A percentile compares a stretch with the other conserved stretches of the same genome.
phyloP scores from a whole-genome alignment of 2,329 filamentous ascomycete genomes.

The Nemania serpens region DNA sequence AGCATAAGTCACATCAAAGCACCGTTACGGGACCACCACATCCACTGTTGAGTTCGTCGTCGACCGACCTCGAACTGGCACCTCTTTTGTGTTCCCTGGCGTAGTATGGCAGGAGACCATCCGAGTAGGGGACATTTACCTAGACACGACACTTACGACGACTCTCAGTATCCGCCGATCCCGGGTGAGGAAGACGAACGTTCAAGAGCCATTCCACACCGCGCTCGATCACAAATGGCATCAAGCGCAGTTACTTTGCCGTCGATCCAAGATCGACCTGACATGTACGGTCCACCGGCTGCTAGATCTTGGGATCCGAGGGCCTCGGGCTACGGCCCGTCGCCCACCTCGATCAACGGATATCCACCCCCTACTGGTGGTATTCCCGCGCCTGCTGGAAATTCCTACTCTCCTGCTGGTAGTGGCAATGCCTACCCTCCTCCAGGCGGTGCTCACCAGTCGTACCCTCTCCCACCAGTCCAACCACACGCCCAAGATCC shows the following conservation, averaged over 20 bases:
- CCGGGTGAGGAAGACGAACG: conserved; percentile 50
- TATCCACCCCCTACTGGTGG: conserved; percentile 46
- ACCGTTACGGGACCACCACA: conserved; percentile 13
- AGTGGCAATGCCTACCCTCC: conserved; percentile 33
- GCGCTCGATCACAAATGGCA: conserved; percentile 47
- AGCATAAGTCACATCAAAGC: conserved; percentile 7
- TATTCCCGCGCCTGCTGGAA: conserved; percentile 25
- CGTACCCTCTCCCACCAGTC: conserved; percentile 36
- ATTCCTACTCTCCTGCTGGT: conserved; percentile 36
- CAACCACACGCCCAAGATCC: conserved; percentile 43
- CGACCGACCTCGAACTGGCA: conserved; percentile 39
- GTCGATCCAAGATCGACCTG: conserved; percentile 54
- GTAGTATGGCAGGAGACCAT: conserved; percentile 48
- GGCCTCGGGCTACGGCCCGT: conserved; percentile 46
- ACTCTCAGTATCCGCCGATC: conserved; percentile 49
- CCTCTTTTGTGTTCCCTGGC: conserved; percentile 36
- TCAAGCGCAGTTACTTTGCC: conserved; percentile 51
- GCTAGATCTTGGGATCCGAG: conserved; percentile 41
- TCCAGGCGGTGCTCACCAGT: conserved; percentile 29
- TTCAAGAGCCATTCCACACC: conserved; percentile 41
- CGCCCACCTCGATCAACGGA: conserved; percentile 52
- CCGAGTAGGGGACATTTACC: conserved; percentile 41
- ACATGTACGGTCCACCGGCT: conserved; percentile 34
- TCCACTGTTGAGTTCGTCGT: conserved; percentile 33
- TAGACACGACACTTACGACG: conserved; percentile 45